These are phyloP conservation scores for Globisporangium nodosum DNA, from an alignment of 352 stramenopile genomes.

Conservation along the genomic window DNA sequence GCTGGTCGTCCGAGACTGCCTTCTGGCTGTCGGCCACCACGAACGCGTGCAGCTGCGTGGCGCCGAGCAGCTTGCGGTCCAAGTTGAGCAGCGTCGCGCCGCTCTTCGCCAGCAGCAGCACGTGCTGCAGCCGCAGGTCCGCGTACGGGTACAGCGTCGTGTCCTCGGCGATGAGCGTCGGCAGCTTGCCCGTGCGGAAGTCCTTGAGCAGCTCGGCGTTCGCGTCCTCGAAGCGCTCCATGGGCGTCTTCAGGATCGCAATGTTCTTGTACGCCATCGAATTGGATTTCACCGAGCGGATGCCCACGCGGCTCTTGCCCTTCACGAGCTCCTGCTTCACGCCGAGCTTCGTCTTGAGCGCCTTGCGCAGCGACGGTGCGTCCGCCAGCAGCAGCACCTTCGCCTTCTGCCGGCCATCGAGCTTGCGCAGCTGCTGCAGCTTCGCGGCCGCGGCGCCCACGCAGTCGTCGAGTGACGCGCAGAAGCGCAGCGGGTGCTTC, in stretches of 20 bases:
- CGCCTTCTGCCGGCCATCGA: slow-evolving; percentile 56
- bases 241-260: slow-evolving; percentile 62
- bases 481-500: slow-evolving; percentile 39
- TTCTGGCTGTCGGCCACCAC: slow-evolving; percentile 39
- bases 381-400: slow-evolving; percentile 65
- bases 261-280: slow-evolving; percentile 51
- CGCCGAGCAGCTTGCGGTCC: slow-evolving; percentile 33
- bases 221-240: slow-evolving; percentile 59
- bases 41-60: slow-evolving; percentile 44
- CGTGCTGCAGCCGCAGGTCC: slow-evolving; percentile 44
- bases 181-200: slow-evolving; percentile 59
- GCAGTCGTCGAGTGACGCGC: slow-evolving; percentile 45
- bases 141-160: slow-evolving; percentile 59
- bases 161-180: slow-evolving; percentile 56
- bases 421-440: slow-evolving; percentile 46
- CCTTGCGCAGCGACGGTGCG: slow-evolving; percentile 44
- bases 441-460: slow-evolving; percentile 28
- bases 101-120: slow-evolving; percentile 57
- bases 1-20: slow-evolving; percentile 25
- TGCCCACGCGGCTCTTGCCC: slow-evolving; percentile 44
- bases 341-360: slow-evolving; percentile 49
- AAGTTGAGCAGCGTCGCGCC: slow-evolving; percentile 34
- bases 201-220: slow-evolving; percentile 54
- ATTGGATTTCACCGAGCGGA: slow-evolving; percentile 57
- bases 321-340: slow-evolving; percentile 52